Percentiles rank a stretch among this genome's conserved stretches.
Conservation (phyloP, 495 filamentous ascomycete species). For the Penicillium psychrofluorescens region DNA sequence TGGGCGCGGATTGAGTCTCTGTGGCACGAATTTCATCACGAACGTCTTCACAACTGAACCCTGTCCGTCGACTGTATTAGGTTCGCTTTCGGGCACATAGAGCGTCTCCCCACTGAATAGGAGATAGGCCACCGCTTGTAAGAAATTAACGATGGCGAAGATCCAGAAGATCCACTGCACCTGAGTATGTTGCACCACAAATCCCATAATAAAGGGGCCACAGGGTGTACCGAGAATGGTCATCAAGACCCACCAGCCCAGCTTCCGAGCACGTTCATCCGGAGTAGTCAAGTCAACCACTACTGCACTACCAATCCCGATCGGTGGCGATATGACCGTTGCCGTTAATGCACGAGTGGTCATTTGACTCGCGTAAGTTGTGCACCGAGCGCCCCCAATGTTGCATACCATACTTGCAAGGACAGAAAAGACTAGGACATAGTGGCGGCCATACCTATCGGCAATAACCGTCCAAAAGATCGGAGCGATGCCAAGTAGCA, state of each 20-base stretch:
- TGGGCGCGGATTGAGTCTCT: not conserved
- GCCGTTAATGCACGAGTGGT: slow-evolving; percentile 19
- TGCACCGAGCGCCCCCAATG: slow-evolving; percentile 24
- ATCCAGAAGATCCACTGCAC: slow-evolving; percentile 30
- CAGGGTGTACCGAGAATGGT: slow-evolving; percentile 21
- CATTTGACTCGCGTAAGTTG: slow-evolving; percentile 22
- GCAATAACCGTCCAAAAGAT: slow-evolving; percentile 27
- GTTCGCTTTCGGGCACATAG: slow-evolving; percentile 7
- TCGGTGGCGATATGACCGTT: slow-evolving; percentile 25
- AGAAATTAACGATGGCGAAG: slow-evolving; percentile 21
- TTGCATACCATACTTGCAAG: slow-evolving; percentile 27
- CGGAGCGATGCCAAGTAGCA: slow-evolving; percentile 21
- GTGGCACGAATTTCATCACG: too few relatives aligned
- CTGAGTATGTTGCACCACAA: slow-evolving; percentile 23
- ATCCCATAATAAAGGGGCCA: slow-evolving; percentile 28
- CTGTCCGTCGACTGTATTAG: not conserved
- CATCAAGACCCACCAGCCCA: slow-evolving; percentile 29
- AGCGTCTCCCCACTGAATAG: slow-evolving; percentile 17
- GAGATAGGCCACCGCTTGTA: slow-evolving; percentile 12
- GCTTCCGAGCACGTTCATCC: slow-evolving; percentile 19
- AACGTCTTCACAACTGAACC: too few relatives aligned
- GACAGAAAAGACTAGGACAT: slow-evolving; percentile 21
- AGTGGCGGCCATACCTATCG: slow-evolving; percentile 22
- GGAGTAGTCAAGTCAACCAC: slow-evolving; percentile 22
- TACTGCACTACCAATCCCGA: slow-evolving; percentile 26